A percentile compares a stretch with the other conserved stretches of the same genome.
Conservation (phyloP, 192 early-diverging fungal genomes). For the Radiomyces spectabilis region DNA sequence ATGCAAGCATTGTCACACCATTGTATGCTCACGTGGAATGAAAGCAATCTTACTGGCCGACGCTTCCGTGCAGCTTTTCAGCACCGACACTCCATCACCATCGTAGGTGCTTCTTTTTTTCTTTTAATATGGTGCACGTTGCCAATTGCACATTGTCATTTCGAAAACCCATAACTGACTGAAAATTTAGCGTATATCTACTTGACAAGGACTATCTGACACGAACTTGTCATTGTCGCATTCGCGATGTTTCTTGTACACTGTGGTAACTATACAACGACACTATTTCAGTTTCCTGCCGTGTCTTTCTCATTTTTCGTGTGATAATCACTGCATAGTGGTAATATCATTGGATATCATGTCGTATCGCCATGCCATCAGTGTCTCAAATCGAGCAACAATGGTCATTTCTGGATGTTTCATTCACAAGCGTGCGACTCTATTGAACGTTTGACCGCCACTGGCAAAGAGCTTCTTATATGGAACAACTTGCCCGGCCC, state of each 20-base stretch:
- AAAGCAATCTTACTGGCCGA: slow-evolving; percentile 77
- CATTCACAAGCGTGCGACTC: slow-evolving; percentile 34
- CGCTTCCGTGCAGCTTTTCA: slow-evolving; percentile 65
- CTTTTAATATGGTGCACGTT: neutral
- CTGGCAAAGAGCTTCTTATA: slow-evolving; percentile 8
- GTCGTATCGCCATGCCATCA: slow-evolving; percentile 58
- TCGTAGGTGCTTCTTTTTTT: slow-evolving; percentile 33
- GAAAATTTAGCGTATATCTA: slow-evolving; percentile 49
- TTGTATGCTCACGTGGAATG: slow-evolving; percentile 69
- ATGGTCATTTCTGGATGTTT: slow-evolving; percentile 63
- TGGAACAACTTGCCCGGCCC: slow-evolving; percentile 26
- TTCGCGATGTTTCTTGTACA: slow-evolving; percentile 73
- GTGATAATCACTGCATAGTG: slow-evolving; percentile 16
- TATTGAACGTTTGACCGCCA: slow-evolving; percentile 2
- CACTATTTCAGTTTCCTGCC: neutral
- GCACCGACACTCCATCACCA: slow-evolving; percentile 58
- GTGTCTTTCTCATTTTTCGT: neutral
- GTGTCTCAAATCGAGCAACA: slow-evolving; percentile 50
- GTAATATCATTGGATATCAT: slow-evolving; percentile 69
- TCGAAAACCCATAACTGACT: no score
- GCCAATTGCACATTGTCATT: neutral
- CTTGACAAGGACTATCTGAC: slow-evolving; percentile 77
- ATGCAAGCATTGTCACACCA: slow-evolving; percentile 56
- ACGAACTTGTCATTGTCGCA: slow-evolving; percentile 66
- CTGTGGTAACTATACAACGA: slow-evolving; percentile 47